A percentile compares a stretch with the other conserved stretches of the same genome.
phyloP scores from a whole-genome alignment of 2,329 filamentous ascomycete genomes.

The Bimuria novae-zelandiae region DNA sequence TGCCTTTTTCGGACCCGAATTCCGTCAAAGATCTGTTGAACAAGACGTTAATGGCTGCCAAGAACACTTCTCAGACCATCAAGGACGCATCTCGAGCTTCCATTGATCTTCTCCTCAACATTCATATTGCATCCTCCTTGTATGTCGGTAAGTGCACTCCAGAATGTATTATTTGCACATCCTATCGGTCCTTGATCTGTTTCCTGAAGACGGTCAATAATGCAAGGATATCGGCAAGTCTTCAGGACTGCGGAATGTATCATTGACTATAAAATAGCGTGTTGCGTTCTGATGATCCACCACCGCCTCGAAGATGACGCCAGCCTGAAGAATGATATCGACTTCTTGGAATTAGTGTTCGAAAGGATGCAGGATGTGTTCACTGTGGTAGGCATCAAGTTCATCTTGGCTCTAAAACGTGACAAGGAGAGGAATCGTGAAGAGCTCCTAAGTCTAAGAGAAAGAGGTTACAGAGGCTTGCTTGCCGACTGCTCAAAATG shows the following conservation, averaged over 20 bases:
- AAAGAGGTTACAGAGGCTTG: conserved; percentile 30
- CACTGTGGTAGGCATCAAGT: conserved; percentile 32
- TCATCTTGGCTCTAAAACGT: conserved; percentile 29
- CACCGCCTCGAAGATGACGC: conserved; percentile 28
- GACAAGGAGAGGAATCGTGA: conserved; percentile 21
- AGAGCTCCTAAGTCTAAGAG: conserved; percentile 19
- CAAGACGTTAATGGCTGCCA: conserved; percentile 29
- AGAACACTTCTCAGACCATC: conserved; percentile 29
- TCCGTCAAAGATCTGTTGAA: conserved; percentile 14
- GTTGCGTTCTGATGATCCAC: conserved; percentile 33
- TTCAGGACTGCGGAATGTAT: neutral
- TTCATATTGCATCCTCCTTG: conserved; percentile 27
- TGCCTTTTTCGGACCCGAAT: neutral
- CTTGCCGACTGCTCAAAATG: conserved; percentile 37
- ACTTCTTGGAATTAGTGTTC: conserved; percentile 31
- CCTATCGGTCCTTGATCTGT: neutral
- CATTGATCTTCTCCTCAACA: conserved; percentile 29
- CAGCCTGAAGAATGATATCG: conserved; percentile 29
- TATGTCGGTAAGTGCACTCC: conserved; percentile 20
- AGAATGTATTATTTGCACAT: neutral
- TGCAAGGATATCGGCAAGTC: neutral
- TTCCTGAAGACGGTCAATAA: neutral
- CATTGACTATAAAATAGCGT: conserved; percentile 8
- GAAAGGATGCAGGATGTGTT: conserved; percentile 36
- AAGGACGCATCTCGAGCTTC: conserved; percentile 35